phyloP scores from a whole-genome alignment of 1,284 basidiomycete genomes.

The Moesziomyces parantarcticus region DNA sequence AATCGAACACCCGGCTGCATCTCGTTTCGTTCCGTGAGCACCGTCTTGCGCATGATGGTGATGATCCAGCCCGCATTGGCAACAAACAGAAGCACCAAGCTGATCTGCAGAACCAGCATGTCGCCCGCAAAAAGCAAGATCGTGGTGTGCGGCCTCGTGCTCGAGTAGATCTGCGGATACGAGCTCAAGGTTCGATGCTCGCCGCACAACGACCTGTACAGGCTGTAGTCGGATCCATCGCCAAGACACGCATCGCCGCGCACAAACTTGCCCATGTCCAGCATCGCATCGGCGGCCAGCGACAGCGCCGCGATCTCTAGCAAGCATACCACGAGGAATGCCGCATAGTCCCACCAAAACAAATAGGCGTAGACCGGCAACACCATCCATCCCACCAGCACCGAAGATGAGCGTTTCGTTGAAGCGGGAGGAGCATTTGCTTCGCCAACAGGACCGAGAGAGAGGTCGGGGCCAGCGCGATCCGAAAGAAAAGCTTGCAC shows the following conservation, averaged over 20 bases:
- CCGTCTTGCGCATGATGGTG: neutral
- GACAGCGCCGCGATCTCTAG: slow-evolving; percentile 1
- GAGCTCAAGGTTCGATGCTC: neutral
- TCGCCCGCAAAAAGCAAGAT: slow-evolving; percentile 1
- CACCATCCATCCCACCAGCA: slow-evolving; percentile 6
- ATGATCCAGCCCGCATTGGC: slow-evolving; percentile 1
- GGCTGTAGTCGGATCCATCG: neutral
- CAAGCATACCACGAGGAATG: neutral
- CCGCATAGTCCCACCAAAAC: slow-evolving; percentile 4
- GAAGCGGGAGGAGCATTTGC: too few relatives aligned
- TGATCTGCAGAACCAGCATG: neutral
- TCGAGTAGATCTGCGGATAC: neutral
- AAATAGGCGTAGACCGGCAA: slow-evolving; percentile 4
- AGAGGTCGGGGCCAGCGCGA: too few relatives aligned
- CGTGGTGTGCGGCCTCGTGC: neutral
- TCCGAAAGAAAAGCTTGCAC: too few relatives aligned
- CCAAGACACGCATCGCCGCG: slow-evolving; percentile 1
- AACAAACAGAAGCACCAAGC: slow-evolving; percentile 3
- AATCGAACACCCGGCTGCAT: neutral
- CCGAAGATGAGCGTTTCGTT: neutral
- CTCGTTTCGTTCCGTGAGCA: slow-evolving; percentile 1
- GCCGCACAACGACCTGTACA: slow-evolving; percentile 2
- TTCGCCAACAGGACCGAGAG: too few relatives aligned
- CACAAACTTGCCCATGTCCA: slow-evolving; percentile 7
- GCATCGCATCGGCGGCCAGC: slow-evolving; percentile 3